These are phyloP conservation scores for Pugionium dolabratum DNA, from an alignment of 345 rosid genomes.

Conservation along the genomic window DNA sequence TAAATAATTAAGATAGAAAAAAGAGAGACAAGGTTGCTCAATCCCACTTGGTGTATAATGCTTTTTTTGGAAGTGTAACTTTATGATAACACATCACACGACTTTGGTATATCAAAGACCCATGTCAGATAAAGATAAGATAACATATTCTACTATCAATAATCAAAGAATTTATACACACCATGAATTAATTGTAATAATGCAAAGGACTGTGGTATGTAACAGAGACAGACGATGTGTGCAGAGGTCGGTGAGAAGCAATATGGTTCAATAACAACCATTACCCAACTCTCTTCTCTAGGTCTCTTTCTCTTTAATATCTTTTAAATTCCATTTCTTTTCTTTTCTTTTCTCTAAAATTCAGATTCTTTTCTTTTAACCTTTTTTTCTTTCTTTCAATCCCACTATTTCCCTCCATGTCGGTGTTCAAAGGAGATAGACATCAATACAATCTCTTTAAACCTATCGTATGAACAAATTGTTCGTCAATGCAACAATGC, in stretches of 20 bases:
- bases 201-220: constrained; percentile 25
- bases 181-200: constrained; percentile 36
- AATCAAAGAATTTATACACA: constrained; percentile 26
- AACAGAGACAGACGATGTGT: constrained; percentile 36
- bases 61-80: constrained; percentile 45
- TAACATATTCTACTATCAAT: constrained; percentile 33
- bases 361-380: too few species aligned
- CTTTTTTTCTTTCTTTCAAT: too few species aligned
- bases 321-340: not conserved
- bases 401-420: too few species aligned
- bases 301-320: constrained; percentile 29
- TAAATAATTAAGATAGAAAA: constrained; percentile 1
- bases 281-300: constrained; percentile 28
- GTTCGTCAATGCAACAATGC: too few species aligned
- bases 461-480: too few species aligned
- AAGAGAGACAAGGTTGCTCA: constrained; percentile 33
- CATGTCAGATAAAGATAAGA: constrained; percentile 43
- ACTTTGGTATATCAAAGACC: constrained; percentile 34
- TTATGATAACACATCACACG: constrained; percentile 42
- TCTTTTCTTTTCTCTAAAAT: not conserved
- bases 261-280: constrained; percentile 22
- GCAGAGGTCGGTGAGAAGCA: constrained; percentile 39
- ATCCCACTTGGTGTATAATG: constrained; percentile 36
- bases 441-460: too few species aligned
- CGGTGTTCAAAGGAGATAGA: too few species aligned